phyloP scores from a whole-genome alignment of 306 rosid genomes.

The Sophora flavescens region DNA sequence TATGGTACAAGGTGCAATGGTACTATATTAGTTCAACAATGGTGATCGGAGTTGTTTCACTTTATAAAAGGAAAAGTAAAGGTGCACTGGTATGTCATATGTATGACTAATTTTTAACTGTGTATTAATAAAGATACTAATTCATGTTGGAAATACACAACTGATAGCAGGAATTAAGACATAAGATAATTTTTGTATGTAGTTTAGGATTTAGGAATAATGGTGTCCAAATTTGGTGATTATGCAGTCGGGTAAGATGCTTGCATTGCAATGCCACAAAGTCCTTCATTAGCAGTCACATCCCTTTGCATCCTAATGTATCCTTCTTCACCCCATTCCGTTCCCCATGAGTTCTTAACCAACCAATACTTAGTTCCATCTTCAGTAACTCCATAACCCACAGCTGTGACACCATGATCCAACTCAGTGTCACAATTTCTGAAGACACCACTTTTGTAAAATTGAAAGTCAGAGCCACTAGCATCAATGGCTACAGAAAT shows the following conservation, averaged over 20 bases:
- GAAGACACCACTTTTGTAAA: constrained; percentile 54
- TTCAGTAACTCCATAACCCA: constrained; percentile 49
- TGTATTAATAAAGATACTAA: too few species aligned
- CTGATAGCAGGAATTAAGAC: too few species aligned
- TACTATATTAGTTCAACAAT: constrained; percentile 20
- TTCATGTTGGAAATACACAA: too few species aligned
- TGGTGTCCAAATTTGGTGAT: too few species aligned
- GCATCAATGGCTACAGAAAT: constrained; percentile 62
- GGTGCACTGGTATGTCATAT: too few species aligned
- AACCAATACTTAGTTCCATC: constrained; percentile 51
- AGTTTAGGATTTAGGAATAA: too few species aligned
- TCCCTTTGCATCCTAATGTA: constrained; percentile 58
- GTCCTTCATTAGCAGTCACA: constrained; percentile 52
- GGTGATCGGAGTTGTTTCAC: constrained; percentile 35
- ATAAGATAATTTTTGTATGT: too few species aligned
- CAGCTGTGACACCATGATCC: constrained; percentile 57
- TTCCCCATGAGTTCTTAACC: constrained; percentile 67
- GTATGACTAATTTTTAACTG: too few species aligned
- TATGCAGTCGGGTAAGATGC: constrained; percentile 59
- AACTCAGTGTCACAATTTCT: constrained; percentile 54
- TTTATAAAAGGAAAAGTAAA: too few species aligned
- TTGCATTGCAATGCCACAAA: constrained; percentile 64
- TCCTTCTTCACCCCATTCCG: constrained; percentile 57
- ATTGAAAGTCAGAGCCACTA: constrained; percentile 49
- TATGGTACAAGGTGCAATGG: constrained; percentile 12